A percentile compares a stretch with the other conserved stretches of the same genome.
Conservation (phyloP, 176 grass and related monocot genomes). For the Puya raimondii region DNA sequence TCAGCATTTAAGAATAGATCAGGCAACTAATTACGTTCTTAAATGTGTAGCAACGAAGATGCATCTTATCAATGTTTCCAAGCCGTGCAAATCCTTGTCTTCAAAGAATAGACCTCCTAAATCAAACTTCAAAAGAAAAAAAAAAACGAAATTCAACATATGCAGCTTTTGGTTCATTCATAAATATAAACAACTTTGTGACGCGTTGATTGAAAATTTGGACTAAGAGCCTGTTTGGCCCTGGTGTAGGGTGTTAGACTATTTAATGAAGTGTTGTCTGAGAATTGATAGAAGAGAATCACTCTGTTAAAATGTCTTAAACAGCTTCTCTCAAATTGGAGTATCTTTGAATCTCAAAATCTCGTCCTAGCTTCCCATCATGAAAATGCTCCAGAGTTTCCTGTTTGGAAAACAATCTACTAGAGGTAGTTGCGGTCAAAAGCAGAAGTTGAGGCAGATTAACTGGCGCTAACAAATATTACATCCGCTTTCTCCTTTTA, state of each 20-base stretch:
- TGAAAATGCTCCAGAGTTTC: too few species aligned
- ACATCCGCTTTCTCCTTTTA: neutral
- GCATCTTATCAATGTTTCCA: conserved; percentile 12
- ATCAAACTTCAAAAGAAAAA: neutral
- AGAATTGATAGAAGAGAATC: too few species aligned
- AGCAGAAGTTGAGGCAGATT: neutral
- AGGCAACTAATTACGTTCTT: conserved; percentile 1
- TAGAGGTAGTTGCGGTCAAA: too few species aligned
- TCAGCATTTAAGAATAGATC: conserved; percentile 16
- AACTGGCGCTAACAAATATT: neutral
- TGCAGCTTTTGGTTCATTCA: neutral
- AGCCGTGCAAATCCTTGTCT: neutral
- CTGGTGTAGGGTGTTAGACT: too few species aligned
- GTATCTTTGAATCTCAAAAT: too few species aligned
- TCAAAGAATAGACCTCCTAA: neutral
- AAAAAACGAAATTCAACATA: neutral
- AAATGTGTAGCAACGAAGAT: neutral
- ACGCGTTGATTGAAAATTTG: too few species aligned
- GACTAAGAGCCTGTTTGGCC: too few species aligned
- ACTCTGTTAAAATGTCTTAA: too few species aligned
- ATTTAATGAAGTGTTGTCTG: too few species aligned
- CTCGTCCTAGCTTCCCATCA: too few species aligned
- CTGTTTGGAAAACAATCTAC: too few species aligned
- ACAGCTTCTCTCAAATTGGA: too few species aligned
- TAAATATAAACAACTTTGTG: neutral